A percentile compares a stretch with the other conserved stretches of the same genome.
Conservation (phyloP, 805 yeast species). For the Wickerhamomyces hampshirensis region DNA sequence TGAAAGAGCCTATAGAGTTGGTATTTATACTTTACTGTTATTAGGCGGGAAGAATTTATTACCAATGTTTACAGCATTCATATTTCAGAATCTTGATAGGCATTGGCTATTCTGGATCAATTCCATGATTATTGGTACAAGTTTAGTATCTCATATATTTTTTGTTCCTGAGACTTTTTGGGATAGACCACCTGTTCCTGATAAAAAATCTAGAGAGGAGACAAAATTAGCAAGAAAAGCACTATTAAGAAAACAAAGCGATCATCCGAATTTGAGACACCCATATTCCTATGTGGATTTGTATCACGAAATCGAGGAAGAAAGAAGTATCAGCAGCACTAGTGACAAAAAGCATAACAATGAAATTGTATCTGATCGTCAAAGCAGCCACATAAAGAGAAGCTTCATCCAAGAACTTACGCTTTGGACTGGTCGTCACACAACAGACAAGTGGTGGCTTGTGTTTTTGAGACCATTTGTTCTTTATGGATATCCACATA, state of each 20-base stretch:
- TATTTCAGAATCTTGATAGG: conserved; percentile 43
- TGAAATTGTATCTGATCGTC: too few relatives aligned
- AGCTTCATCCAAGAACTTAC: conserved; percentile 32
- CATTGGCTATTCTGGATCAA: conserved; percentile 62
- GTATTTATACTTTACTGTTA: conserved; percentile 50
- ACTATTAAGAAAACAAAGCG: conserved; percentile 20
- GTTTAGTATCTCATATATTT: conserved; percentile 39
- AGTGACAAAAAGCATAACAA: too few relatives aligned
- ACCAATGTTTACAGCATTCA: conserved; percentile 51
- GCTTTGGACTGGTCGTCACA: conserved; percentile 45
- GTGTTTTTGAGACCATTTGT: conserved; percentile 51
- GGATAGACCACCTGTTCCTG: conserved; percentile 49
- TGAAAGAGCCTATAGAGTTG: conserved; percentile 56
- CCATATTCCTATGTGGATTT: background rate
- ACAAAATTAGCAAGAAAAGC: conserved; percentile 41
- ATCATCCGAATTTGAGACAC: background rate
- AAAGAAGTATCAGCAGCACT: too few relatives aligned
- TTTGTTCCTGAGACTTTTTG: conserved; percentile 66
- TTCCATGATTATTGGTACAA: conserved; percentile 45
- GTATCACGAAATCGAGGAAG: background rate
- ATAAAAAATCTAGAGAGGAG: conserved; percentile 43
- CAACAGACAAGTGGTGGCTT: conserved; percentile 49
- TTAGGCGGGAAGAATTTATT: conserved; percentile 60
- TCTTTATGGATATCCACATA: conserved; percentile 43
- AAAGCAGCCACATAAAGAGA: conserved; percentile 7